Conservation (phyloP, 208 protist species). For the Leishmania guyanensis region DNA sequence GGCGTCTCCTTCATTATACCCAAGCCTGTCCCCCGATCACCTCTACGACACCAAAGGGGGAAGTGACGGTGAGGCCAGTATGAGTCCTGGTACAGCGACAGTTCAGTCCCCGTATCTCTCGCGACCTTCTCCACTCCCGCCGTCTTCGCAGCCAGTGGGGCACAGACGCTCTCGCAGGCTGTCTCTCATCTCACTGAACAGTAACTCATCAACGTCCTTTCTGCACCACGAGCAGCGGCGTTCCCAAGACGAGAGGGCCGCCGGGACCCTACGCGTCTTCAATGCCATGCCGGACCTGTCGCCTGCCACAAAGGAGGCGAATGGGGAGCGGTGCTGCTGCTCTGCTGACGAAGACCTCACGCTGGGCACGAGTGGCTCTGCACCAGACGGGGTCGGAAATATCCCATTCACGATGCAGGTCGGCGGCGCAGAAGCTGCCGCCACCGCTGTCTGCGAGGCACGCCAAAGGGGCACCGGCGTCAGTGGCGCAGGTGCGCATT, state of each 20-base stretch:
- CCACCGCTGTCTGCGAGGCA: background rate
- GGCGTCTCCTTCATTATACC: background rate
- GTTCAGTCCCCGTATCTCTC: background rate
- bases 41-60: background rate
- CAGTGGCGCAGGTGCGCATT: background rate
- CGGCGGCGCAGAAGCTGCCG: background rate
- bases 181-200: conserved; percentile 21
- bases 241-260: conserved; percentile 17
- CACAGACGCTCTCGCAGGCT: conserved; percentile 7
- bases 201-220: conserved; percentile 20
- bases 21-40: background rate
- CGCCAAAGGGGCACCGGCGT: background rate
- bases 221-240: background rate
- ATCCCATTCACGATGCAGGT: background rate
- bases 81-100: too few species aligned
- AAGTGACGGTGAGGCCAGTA: background rate
- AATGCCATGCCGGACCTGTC: conserved; percentile 11
- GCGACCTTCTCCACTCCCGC: conserved; percentile 2
- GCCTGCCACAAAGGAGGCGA: background rate
- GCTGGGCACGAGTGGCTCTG: background rate
- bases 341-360: conserved; percentile 5
- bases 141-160: conserved; percentile 12
- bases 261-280: conserved; percentile 19
- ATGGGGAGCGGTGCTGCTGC: background rate
- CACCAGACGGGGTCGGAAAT: background rate